A percentile compares a stretch with the other conserved stretches of the same genome.
phyloP scores from a whole-genome alignment of 306 rosid genomes.

The Vigna trinervia region DNA sequence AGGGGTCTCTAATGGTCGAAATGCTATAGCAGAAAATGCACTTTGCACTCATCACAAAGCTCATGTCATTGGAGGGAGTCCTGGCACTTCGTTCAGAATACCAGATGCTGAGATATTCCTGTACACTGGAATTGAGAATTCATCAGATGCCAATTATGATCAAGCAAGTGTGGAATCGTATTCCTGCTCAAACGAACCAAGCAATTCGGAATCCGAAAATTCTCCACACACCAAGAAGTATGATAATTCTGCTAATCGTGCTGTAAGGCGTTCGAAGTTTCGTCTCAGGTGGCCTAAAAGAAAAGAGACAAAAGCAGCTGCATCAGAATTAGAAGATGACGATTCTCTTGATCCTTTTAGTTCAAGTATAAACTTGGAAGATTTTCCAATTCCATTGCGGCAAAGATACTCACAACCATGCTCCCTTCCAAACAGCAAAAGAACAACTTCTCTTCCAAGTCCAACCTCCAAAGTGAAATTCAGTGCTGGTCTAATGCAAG shows the following conservation, averaged over 20 bases:
- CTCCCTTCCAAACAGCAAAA: constrained; percentile 62
- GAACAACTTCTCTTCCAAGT: constrained; percentile 66
- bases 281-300: constrained; percentile 68
- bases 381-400: constrained; percentile 66
- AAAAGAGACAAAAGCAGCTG: constrained; percentile 54
- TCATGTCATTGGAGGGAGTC: constrained; percentile 70
- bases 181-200: constrained; percentile 53
- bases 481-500: constrained; percentile 75
- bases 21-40: constrained; percentile 51
- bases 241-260: constrained; percentile 48
- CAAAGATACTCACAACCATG: constrained; percentile 62
- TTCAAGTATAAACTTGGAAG: constrained; percentile 48
- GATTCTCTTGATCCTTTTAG: constrained; percentile 54
- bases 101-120: constrained; percentile 92
- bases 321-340: constrained; percentile 52
- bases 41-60: constrained; percentile 57
- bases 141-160: constrained; percentile 55
- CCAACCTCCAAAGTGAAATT: constrained; percentile 69
- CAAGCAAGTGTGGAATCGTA: constrained; percentile 53
- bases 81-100: constrained; percentile 88
- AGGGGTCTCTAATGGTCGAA: constrained; percentile 55
- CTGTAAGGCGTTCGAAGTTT: constrained; percentile 65
- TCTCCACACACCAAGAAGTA: constrained; percentile 56
- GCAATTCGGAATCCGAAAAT: constrained; percentile 50
- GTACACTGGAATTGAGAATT: constrained; percentile 75